A percentile compares a stretch with the other conserved stretches of the same genome.
Evolutionary conservation across 148 eudicot species (phyloP).

Genomic region (Cornus controversa): DNA sequence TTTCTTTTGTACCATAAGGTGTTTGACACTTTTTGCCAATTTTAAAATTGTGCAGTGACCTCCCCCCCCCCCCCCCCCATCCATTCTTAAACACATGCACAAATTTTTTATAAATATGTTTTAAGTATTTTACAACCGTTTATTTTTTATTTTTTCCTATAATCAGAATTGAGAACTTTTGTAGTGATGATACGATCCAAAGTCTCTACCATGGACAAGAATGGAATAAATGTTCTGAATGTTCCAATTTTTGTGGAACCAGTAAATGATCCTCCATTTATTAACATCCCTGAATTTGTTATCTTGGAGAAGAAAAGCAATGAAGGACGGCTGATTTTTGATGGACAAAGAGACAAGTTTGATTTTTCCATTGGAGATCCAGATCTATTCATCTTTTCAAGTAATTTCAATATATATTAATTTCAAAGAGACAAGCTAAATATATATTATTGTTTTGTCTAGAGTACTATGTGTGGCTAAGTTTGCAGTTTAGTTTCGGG

Average conservation of each 20-base stretch:
- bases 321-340: constrained; percentile 48
- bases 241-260: too few relatives aligned
- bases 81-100: background rate
- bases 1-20: background rate
- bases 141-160: constrained; percentile 6
- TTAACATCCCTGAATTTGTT: constrained; percentile 53
- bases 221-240: too few relatives aligned
- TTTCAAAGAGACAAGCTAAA: too few relatives aligned
- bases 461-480: too few relatives aligned
- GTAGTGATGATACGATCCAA: constrained; percentile 60
- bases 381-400: constrained; percentile 62
- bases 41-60: too few relatives aligned
- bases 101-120: background rate
- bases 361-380: constrained; percentile 76
- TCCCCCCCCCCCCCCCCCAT: too few relatives aligned
- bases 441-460: too few relatives aligned
- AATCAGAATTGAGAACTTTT: constrained; percentile 72
- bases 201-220: too few relatives aligned
- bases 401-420: constrained; percentile 34
- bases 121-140: constrained; percentile 1
- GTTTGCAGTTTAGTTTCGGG: too few relatives aligned
- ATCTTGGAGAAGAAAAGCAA: constrained; percentile 47
- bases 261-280: too few relatives aligned
- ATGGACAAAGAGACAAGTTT: constrained; percentile 39
- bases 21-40: background rate